phyloP scores from a whole-genome alignment of 2,329 filamentous ascomycete species.

The Xylariaceae sp. region DNA sequence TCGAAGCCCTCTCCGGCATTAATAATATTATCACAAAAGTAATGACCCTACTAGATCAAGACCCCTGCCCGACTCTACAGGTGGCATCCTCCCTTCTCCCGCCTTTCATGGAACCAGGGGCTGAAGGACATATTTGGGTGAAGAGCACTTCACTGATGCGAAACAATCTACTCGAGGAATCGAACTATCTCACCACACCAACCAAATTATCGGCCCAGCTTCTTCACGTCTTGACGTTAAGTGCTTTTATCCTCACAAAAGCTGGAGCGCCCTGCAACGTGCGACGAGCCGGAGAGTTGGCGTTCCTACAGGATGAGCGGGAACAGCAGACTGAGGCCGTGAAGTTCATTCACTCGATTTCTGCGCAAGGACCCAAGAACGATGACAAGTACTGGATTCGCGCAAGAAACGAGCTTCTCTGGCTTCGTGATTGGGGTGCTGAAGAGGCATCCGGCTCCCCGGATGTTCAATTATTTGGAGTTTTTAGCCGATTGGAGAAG shows the following conservation, averaged over 20 bases:
- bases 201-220: conserved; percentile 51
- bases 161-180: conserved; percentile 50
- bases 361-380: conserved; percentile 46
- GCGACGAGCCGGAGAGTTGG: conserved; percentile 55
- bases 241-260: conserved; percentile 51
- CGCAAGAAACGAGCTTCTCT: conserved; percentile 60
- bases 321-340: conserved; percentile 59
- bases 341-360: conserved; percentile 53
- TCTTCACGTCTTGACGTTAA: conserved; percentile 58
- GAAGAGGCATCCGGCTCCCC: conserved; percentile 36
- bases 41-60: conserved; percentile 54
- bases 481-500: conserved; percentile 55
- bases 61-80: conserved; percentile 49
- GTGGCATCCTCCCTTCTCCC: conserved; percentile 44
- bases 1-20: conserved; percentile 54
- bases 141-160: conserved; percentile 43
- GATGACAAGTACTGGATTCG: conserved; percentile 61
- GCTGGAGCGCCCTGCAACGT: conserved; percentile 47
- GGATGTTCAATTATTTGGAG: conserved; percentile 39
- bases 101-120: conserved; percentile 34
- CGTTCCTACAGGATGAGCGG: conserved; percentile 55
- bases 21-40: conserved; percentile 58
- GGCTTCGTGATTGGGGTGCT: conserved; percentile 68
- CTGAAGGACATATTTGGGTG: conserved; percentile 34
- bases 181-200: conserved; percentile 62